phyloP scores from a whole-genome alignment of 2,329 filamentous ascomycete species.

The Pestalotiopsis sp. region DNA sequence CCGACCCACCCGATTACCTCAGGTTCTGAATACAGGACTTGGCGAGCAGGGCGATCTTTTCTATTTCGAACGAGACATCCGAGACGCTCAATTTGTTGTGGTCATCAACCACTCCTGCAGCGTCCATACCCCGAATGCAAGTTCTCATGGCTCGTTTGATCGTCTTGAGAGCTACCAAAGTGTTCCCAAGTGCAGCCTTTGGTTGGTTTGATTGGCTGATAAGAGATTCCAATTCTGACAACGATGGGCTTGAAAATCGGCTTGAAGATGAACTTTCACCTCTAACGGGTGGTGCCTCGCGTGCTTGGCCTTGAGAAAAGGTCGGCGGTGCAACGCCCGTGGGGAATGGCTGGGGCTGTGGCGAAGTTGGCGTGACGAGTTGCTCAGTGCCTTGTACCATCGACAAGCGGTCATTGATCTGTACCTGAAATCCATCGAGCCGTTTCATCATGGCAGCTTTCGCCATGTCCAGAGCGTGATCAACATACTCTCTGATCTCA shows the following conservation, averaged over 20 bases:
- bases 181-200: neutral
- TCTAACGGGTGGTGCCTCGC: neutral
- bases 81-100: slow-evolving; percentile 11
- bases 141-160: slow-evolving; percentile 1
- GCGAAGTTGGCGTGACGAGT: neutral
- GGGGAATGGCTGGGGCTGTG: neutral
- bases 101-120: slow-evolving; percentile 1
- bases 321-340: neutral
- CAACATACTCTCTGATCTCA: slow-evolving; percentile 5
- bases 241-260: neutral
- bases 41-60: neutral
- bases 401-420: neutral
- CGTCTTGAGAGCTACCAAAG: slow-evolving; percentile 2
- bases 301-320: neutral
- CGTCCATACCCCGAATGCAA: slow-evolving; percentile 11
- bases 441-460: neutral
- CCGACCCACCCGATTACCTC: neutral
- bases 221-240: neutral
- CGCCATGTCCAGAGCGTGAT: neutral
- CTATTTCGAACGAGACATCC: slow-evolving; percentile 12
- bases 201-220: neutral
- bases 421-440: neutral
- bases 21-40: neutral
- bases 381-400: neutral
- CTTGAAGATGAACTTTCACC: neutral